Evolutionary conservation across 1,284 basidiomycete genomes (phyloP), one percentile per base, ranked within the genome.

Genomic region (Puccinia horiana): DNA sequence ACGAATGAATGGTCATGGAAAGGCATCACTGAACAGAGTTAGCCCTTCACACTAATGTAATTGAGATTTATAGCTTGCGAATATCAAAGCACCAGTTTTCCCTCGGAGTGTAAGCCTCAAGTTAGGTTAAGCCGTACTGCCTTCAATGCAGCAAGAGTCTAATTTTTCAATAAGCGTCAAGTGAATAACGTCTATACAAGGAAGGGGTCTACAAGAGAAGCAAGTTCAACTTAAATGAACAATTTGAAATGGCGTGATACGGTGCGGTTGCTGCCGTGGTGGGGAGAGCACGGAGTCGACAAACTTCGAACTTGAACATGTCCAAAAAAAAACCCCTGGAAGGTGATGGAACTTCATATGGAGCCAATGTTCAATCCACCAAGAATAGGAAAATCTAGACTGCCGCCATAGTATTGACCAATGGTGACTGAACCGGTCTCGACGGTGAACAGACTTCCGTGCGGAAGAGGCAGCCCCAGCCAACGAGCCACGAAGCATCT

Each of bases 391-490:
- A n/a, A 69, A 12, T 70, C 47, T 23, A 70, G 40, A 40, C 49
- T 52, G 8, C 67, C 77, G 35, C 32, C 49, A 42, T 79, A 79
- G 67, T 79, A 79, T 54, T 79, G 63, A 14, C 77, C 77, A 56
- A 79, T 70, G 26, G 77, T 79, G 23, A 79, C 77, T 37, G 77
- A 79, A 29, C 85, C 85, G 29, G 85, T 84, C 61, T 85, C 85
- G 4, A 85, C 84, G 20, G 84, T 83, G 76, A 85, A 85, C 26
- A 85, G 78, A 74, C 84, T 83, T 35, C 85, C 85, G 12, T 84
- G 72, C 11, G 44, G 54, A 2, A 85, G 56, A 18, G 85, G 85
- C 11, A 85, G 80, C 5, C 83, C 83, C 16, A 85, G 61, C 85
- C 85, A 85, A 35, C 85, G 79, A 26, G 84, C 84, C 40, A 86